Base-by-base conservation (phyloP, 495 filamentous ascomycete genomes). In the Aspergillus taichungensis region DNA sequence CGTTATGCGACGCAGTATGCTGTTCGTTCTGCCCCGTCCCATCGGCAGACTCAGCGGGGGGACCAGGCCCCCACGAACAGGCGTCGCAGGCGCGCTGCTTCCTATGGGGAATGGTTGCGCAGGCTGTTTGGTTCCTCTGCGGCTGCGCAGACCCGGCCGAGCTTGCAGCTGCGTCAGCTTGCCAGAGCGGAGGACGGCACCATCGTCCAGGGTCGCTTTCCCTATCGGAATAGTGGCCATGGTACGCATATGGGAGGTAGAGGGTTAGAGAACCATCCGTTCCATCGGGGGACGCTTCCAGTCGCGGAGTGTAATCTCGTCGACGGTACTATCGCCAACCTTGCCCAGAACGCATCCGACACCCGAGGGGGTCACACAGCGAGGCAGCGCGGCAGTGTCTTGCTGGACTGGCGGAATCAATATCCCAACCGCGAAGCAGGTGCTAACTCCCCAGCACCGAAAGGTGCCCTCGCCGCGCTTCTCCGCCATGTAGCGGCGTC, bases 111-210 rank as follows among this genome's bases (percentile, higher is more conserved):
- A 2, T 13, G 49, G 2, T 33, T 69, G 11, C 58, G 61, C 30
- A 60, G 64, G 34, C 47, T 69, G 5, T 49, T 71, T 31, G 50
- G 55, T 28, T 37, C 55, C 6, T 27, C 53, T 11, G 33, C 60
- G 6, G 30, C 54, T 13, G 8, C 40, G 34, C 11, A 43, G 6
- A 10, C 53, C 7, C 42, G 31, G 9, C 30, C 43, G 18, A 40
- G n/a, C 13, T 31, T 34, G 6, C 54, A 38, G 10, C 46, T 43
- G 30, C 36, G 38, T 18, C 14, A 38, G 18, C 45, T 61, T 47
- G 52, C 61, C 18, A 52, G 66, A 45, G 64, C 66, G 13, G 54
- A 58, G 10, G 64, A 68, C 55, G 66, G 64, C 10, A 69, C 66
- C 4, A 42, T 54, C 8, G 60, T 71, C 4, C 59, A 62, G 27